phyloP scores from a whole-genome alignment of 306 rosid genomes.

The Quercus glauca region DNA sequence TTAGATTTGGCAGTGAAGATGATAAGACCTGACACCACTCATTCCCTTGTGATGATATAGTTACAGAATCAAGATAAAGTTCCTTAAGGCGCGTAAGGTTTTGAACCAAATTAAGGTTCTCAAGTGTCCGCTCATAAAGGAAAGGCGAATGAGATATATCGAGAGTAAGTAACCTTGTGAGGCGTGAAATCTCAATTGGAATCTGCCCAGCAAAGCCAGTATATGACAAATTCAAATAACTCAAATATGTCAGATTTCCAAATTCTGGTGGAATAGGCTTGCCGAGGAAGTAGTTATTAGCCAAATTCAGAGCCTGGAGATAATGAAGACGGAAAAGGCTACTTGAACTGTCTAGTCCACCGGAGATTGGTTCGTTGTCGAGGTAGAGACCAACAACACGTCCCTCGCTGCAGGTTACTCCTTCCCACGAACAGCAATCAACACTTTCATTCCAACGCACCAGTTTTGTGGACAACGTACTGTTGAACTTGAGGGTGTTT shows the following conservation, averaged over 20 bases:
- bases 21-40: constrained; percentile 42
- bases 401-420: constrained; percentile 40
- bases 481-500: constrained; percentile 5
- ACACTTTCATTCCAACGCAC: constrained; percentile 27
- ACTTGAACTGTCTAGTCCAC: constrained; percentile 25
- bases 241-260: constrained; percentile 26
- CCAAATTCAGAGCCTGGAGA: constrained; percentile 30
- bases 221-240: constrained; percentile 25
- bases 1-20: constrained; percentile 5
- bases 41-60: constrained; percentile 25
- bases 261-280: constrained; percentile 41
- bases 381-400: constrained; percentile 31
- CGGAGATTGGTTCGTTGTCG: constrained; percentile 21
- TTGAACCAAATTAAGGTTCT: constrained; percentile 22
- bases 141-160: too few relatives aligned
- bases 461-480: constrained; percentile 10
- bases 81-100: constrained; percentile 29
- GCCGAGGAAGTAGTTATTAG: too few relatives aligned
- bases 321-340: constrained; percentile 24
- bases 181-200: constrained; percentile 36
- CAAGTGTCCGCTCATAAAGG: too few relatives aligned
- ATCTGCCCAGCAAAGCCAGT: constrained; percentile 39
- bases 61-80: constrained; percentile 44
- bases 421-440: constrained; percentile 47
- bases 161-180: constrained; percentile 39